These are phyloP conservation scores for Kodamaea sagamina DNA, from an alignment of 805 yeast genomes.

Conservation along the genomic window DNA sequence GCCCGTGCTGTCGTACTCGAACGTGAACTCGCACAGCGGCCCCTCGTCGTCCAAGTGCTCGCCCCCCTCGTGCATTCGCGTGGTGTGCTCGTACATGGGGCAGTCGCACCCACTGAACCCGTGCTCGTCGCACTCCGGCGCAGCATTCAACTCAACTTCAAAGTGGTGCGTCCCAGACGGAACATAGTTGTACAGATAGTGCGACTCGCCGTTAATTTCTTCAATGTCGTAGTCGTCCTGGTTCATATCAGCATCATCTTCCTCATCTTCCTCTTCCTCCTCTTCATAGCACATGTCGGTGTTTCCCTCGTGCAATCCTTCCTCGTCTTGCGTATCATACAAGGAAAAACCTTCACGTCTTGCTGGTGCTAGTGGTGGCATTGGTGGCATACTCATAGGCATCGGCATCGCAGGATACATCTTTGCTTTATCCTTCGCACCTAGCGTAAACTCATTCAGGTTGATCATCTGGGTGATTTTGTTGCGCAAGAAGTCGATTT, in stretches of 20 bases:
- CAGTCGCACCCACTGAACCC: constrained; percentile 30
- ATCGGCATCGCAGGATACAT: constrained; percentile 3
- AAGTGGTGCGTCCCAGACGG: constrained; percentile 37
- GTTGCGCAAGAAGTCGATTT: constrained; percentile 30
- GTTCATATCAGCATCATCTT: constrained; percentile 18
- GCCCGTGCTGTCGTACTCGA: constrained; percentile 45
- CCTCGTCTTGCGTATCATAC: constrained; percentile 42
- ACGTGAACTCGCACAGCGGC: constrained; percentile 47
- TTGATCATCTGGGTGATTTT: constrained; percentile 28
- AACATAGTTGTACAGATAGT: constrained; percentile 30
- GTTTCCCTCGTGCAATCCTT: constrained; percentile 39
- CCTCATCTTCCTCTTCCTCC: constrained; percentile 31
- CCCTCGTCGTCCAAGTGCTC: constrained; percentile 27
- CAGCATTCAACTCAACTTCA: constrained; percentile 42
- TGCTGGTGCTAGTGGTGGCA: constrained; percentile 6
- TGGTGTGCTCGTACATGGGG: constrained; percentile 17
- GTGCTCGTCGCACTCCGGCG: constrained; percentile 33
- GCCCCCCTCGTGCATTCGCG: constrained; percentile 8
- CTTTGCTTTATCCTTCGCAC: constrained; percentile 7
- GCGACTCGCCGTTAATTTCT: constrained; percentile 31
- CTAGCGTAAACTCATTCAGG: constrained; percentile 17
- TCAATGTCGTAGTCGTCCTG: constrained; percentile 44
- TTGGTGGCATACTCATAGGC: constrained; percentile 7
- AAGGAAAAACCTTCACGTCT: constrained; percentile 29
- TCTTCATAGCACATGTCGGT: constrained; percentile 17